Percentiles rank a stretch among this genome's conserved stretches.
phyloP scores from a whole-genome alignment of 2,329 filamentous ascomycete genomes.

The Lithohypha guttulata region DNA sequence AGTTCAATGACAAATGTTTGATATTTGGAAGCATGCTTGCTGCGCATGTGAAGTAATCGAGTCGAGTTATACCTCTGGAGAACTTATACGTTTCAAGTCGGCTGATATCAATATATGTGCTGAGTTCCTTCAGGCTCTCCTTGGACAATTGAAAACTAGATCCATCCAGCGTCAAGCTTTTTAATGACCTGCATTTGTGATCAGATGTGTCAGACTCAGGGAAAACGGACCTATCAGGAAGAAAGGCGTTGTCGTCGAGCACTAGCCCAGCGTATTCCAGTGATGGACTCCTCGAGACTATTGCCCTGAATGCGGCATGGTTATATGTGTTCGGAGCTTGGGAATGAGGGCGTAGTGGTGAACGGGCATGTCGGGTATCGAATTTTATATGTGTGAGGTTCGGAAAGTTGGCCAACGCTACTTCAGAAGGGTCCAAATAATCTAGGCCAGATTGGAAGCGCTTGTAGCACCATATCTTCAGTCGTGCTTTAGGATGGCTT shows the following conservation, averaged over 20 bases:
- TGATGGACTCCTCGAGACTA: conserved; percentile 1
- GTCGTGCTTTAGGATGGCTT: conserved; percentile 1
- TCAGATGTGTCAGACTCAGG: too few species aligned
- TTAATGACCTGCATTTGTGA: conserved; percentile 2
- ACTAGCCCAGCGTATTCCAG: conserved; percentile 6
- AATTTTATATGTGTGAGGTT: conserved; percentile 2
- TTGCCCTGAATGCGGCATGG: conserved; percentile 5
- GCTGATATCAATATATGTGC: conserved; percentile 2
- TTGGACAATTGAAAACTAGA: neutral
- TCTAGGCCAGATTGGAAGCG: neutral
- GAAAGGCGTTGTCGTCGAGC: too few species aligned
- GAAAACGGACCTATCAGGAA: too few species aligned
- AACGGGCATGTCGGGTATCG: neutral
- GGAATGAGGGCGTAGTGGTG: neutral
- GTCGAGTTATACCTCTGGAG: neutral
- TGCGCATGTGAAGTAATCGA: conserved; percentile 9
- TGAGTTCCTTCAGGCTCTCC: neutral
- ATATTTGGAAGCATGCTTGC: conserved; percentile 8
- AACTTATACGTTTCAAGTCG: conserved; percentile 7
- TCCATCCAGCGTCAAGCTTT: conserved; percentile 8
- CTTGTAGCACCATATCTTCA: neutral
- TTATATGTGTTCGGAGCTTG: neutral
- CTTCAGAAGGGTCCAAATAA: neutral
- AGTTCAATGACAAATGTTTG: conserved; percentile 10
- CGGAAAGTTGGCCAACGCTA: neutral